Evolutionary conservation across 192 early-diverging fungal genomes (phyloP).

Genomic region (Backusella parvicylindrica): DNA sequence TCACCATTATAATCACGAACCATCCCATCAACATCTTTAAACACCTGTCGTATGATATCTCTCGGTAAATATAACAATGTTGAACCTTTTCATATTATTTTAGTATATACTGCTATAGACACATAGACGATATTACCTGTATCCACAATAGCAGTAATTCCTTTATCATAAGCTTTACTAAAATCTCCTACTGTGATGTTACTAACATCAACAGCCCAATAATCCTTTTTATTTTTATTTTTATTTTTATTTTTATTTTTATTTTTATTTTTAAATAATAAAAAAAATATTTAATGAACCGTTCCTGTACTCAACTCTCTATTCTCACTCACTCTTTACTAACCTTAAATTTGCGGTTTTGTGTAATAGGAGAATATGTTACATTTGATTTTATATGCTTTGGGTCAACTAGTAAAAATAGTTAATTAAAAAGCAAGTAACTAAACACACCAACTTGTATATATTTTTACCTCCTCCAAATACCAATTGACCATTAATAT

Average conservation of each 20-base stretch:
- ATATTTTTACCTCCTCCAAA: conserved; percentile 28
- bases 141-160: conserved; percentile 14
- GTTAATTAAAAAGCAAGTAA: neutral
- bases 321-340: neutral
- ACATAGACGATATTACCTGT: conserved; percentile 2
- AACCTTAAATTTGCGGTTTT: conserved; percentile 1
- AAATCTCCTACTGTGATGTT: conserved; percentile 11
- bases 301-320: neutral
- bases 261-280: no score
- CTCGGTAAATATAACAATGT: conserved; percentile 24
- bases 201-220: conserved; percentile 31
- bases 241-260: no score
- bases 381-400: conserved; percentile 9
- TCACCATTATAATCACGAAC: conserved; percentile 4
- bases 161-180: neutral
- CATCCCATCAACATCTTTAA: neutral
- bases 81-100: conserved; percentile 1
- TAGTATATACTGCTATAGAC: neutral
- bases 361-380: conserved; percentile 11
- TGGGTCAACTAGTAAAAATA: conserved; percentile 13
- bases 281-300: neutral
- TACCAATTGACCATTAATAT: conserved; percentile 24
- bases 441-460: neutral
- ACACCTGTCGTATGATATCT: conserved; percentile 6
- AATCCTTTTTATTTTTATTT: conserved; percentile 14